phyloP scores from a whole-genome alignment of 2,329 filamentous ascomycete species.

The Venturia aucupariae region DNA sequence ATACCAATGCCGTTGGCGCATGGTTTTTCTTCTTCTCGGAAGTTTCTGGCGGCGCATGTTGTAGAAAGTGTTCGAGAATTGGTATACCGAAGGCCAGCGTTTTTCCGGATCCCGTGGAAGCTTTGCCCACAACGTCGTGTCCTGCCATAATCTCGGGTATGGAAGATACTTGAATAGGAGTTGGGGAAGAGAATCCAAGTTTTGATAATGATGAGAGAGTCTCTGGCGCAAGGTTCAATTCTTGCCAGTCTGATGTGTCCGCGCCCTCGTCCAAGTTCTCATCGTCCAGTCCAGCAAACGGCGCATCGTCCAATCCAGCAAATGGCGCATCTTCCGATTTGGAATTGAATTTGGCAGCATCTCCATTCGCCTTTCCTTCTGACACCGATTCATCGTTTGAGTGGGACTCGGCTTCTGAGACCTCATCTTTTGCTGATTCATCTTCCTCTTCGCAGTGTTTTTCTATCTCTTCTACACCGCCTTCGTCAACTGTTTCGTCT shows the following conservation, averaged over 20 bases:
- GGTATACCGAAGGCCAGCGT: slow-evolving; percentile 92
- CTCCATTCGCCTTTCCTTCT: not conserved
- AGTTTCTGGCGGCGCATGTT: slow-evolving; percentile 2
- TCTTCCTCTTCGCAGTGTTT: slow-evolving; percentile 18
- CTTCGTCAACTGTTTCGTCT: slow-evolving; percentile 26
- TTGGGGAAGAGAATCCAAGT: slow-evolving; percentile 72
- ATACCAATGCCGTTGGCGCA: slow-evolving; percentile 63
- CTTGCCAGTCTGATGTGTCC: slow-evolving; percentile 71
- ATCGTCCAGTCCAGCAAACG: slow-evolving; percentile 48
- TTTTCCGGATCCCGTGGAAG: slow-evolving; percentile 92
- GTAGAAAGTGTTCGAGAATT: slow-evolving; percentile 74
- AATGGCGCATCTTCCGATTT: slow-evolving; percentile 43
- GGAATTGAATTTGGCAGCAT: slow-evolving; percentile 13
- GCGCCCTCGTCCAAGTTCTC: slow-evolving; percentile 44
- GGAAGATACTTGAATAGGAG: slow-evolving; percentile 65
- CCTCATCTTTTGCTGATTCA: slow-evolving; percentile 20
- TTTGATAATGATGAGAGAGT: slow-evolving; percentile 66
- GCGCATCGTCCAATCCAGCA: slow-evolving; percentile 37
- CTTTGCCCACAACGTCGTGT: slow-evolving; percentile 90
- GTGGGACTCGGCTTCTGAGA: not conserved
- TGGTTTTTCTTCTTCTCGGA: slow-evolving; percentile 34
- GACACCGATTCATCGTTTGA: not conserved
- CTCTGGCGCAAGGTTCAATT: slow-evolving; percentile 61
- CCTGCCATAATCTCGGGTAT: slow-evolving; percentile 78
- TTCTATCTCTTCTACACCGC: slow-evolving; percentile 18